These are phyloP conservation scores for Vickermania spadyakhi DNA, from an alignment of 208 protist genomes.

Conservation along the genomic window DNA sequence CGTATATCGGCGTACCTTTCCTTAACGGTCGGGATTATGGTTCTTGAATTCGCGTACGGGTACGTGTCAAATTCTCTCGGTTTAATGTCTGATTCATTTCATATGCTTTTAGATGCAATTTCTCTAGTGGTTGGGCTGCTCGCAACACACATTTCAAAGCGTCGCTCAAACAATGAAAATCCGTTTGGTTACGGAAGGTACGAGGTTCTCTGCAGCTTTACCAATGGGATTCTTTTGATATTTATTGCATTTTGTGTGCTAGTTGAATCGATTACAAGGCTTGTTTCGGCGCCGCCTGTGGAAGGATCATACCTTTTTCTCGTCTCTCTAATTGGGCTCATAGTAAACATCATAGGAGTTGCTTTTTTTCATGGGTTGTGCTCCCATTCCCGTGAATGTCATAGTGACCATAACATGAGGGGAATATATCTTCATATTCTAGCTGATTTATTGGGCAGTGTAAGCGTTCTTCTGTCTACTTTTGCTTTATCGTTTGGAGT, in stretches of 20 bases:
- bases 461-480: slow-evolving; percentile 81
- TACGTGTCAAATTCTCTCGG: slow-evolving; percentile 70
- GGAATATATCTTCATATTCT: slow-evolving; percentile 87
- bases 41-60: slow-evolving; percentile 81
- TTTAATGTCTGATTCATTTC: slow-evolving; percentile 94
- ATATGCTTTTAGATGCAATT: slow-evolving; percentile 96
- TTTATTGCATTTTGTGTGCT: slow-evolving; percentile 72
- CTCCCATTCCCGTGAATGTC: slow-evolving; percentile 28
- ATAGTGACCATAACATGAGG: slow-evolving; percentile 72
- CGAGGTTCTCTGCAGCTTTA: slow-evolving; percentile 75
- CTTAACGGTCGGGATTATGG: slow-evolving; percentile 63
- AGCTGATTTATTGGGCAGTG: slow-evolving; percentile 75
- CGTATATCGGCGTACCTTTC: slow-evolving; percentile 62
- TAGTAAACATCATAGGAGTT: slow-evolving; percentile 81
- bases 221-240: slow-evolving; percentile 78
- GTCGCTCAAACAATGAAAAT: slow-evolving; percentile 61
- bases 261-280: slow-evolving; percentile 66
- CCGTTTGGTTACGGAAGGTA: slow-evolving; percentile 81
- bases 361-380: slow-evolving; percentile 76
- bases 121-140: slow-evolving; percentile 92
- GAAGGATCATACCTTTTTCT: slow-evolving; percentile 63
- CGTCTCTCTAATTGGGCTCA: slow-evolving; percentile 66
- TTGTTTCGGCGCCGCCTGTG: slow-evolving; percentile 74
- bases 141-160: slow-evolving; percentile 88
- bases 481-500: slow-evolving; percentile 49